A percentile compares a stretch with the other conserved stretches of the same genome.
These are phyloP conservation scores for Rhizophagus clarus DNA, from an alignment of 192 early-diverging fungal genomes.

Conservation along the genomic window DNA sequence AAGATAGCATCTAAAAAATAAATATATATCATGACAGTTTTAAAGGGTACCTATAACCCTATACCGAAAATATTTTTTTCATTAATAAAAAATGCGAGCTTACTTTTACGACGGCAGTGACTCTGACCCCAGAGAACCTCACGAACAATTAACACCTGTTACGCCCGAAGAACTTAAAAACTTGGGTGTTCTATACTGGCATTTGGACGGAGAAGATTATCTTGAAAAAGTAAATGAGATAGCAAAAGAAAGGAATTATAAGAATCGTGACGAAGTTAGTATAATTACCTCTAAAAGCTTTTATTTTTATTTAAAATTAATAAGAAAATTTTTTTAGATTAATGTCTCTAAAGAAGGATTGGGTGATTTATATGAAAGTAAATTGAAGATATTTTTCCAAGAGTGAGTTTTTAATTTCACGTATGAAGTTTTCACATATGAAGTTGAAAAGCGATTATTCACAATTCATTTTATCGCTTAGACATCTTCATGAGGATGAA, in stretches of 20 bases:
- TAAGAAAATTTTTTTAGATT: not conserved
- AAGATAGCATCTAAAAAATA: too few species aligned
- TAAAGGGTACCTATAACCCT: too few species aligned
- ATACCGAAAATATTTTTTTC: too few species aligned
- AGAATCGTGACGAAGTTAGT: slow-evolving; percentile 83
- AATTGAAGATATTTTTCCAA: slow-evolving; percentile 89
- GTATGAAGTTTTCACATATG: not conserved
- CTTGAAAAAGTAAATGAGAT: slow-evolving; percentile 68
- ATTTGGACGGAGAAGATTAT: slow-evolving; percentile 56
- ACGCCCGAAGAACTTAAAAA: slow-evolving; percentile 63
- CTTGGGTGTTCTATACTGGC: slow-evolving; percentile 79
- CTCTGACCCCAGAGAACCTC: slow-evolving; percentile 76
- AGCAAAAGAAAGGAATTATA: slow-evolving; percentile 77
- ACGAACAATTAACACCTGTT: slow-evolving; percentile 72
- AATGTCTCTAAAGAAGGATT: slow-evolving; percentile 76
- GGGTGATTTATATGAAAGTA: slow-evolving; percentile 85
- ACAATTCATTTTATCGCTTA: slow-evolving; percentile 33
- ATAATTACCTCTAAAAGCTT: not conserved
- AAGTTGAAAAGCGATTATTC: not conserved
- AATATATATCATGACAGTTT: too few species aligned
- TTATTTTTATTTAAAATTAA: not conserved
- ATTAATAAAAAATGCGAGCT: slow-evolving; percentile 62
- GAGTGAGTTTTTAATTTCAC: slow-evolving; percentile 57
- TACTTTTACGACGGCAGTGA: slow-evolving; percentile 65
- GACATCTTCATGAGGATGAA: slow-evolving; percentile 95